Evolutionary conservation across 768 basidiomycete species (phyloP).

Genomic region (Chalciporus pseudorubinellus): DNA sequence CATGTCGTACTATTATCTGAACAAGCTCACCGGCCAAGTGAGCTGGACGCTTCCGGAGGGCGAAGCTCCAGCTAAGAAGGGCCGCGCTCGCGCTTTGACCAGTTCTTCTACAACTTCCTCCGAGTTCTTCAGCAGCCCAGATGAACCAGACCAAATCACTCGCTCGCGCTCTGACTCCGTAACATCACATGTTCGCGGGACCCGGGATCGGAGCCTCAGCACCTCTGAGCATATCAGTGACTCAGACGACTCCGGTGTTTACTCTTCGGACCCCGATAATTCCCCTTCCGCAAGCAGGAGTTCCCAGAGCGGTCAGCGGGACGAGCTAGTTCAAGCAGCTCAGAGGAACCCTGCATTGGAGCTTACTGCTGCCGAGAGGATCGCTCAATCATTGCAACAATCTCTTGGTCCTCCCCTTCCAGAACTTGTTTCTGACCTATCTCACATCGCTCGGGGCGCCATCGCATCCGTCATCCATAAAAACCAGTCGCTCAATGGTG

Average conservation of each 20-base stretch:
- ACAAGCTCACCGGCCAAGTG: conserved; percentile 63
- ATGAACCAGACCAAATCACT: conserved; percentile 21
- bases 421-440: conserved; percentile 59
- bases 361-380: conserved; percentile 63
- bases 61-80: conserved; percentile 25
- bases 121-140: conserved; percentile 17
- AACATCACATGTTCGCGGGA: conserved; percentile 26
- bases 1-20: conserved; percentile 74
- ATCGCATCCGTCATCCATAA: conserved; percentile 60
- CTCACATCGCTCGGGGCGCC: conserved; percentile 52
- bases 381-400: conserved; percentile 65
- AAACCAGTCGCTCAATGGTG: conserved; percentile 49
- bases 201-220: conserved; percentile 30
- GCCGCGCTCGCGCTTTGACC: conserved; percentile 34
- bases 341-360: conserved; percentile 34
- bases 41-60: conserved; percentile 68
- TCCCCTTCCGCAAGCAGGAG: conserved; percentile 32
- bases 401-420: conserved; percentile 55
- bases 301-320: conserved; percentile 28
- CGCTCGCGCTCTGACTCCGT: conserved; percentile 37
- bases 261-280: conserved; percentile 32
- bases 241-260: conserved; percentile 73
- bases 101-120: conserved; percentile 36
- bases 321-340: conserved; percentile 13
- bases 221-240: conserved; percentile 53